Percentiles rank a stretch among this genome's conserved stretches.
phyloP scores from a whole-genome alignment of 805 yeast genomes.

The Wickerhamiella vanderwaltii region DNA sequence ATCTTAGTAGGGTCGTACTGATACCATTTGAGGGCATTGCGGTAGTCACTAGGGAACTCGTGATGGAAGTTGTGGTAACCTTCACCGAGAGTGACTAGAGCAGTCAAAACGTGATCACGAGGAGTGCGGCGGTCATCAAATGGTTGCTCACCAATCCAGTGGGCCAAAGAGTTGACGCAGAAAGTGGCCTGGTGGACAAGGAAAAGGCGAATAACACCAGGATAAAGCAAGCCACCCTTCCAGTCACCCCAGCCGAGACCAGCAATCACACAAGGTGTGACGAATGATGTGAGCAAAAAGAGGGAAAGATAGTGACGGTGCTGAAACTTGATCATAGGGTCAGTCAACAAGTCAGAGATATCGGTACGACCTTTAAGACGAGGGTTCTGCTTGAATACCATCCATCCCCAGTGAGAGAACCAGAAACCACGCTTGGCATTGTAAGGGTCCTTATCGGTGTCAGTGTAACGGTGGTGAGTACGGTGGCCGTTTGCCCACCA shows the following conservation, averaged over 20 bases:
- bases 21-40: slow-evolving; percentile 59
- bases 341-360: slow-evolving; percentile 51
- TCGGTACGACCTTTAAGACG: slow-evolving; percentile 54
- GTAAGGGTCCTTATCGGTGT: slow-evolving; percentile 82
- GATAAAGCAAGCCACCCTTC: slow-evolving; percentile 64
- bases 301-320: slow-evolving; percentile 54
- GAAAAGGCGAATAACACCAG: slow-evolving; percentile 61
- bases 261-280: slow-evolving; percentile 54
- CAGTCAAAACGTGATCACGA: slow-evolving; percentile 51
- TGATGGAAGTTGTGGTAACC: slow-evolving; percentile 91
- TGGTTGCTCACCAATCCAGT: slow-evolving; percentile 60
- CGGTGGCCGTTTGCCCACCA: slow-evolving; percentile 79
- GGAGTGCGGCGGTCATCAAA: slow-evolving; percentile 65
- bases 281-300: slow-evolving; percentile 39
- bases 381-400: slow-evolving; percentile 54
- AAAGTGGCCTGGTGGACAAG: slow-evolving; percentile 70
- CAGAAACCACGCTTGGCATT: slow-evolving; percentile 66
- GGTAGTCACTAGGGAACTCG: slow-evolving; percentile 84
- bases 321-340: slow-evolving; percentile 51
- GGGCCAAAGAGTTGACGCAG: slow-evolving; percentile 73
- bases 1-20: slow-evolving; percentile 83
- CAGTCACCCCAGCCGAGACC: slow-evolving; percentile 64
- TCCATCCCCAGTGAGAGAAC: slow-evolving; percentile 86
- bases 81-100: slow-evolving; percentile 71
- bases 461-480: slow-evolving; percentile 82